Conservation (phyloP, 306 rosid species). For the Astragalus glycyphyllos region DNA sequence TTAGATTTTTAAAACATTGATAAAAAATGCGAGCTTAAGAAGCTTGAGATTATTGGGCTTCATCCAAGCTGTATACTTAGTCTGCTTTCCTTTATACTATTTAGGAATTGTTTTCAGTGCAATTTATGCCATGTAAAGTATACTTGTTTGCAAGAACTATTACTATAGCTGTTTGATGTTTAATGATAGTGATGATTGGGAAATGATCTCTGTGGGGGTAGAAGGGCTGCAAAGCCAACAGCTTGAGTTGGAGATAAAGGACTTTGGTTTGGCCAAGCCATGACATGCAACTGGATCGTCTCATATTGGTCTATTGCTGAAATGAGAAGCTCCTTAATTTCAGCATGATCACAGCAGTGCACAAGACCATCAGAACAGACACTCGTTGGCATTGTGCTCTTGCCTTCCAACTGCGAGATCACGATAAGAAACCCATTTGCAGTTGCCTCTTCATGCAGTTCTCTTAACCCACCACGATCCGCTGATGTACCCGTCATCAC, state of each 20-base stretch:
- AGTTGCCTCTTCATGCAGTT: slow-evolving; percentile 35
- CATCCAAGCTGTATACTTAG: too few relatives aligned
- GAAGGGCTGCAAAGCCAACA: slow-evolving; percentile 19
- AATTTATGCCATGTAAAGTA: too few relatives aligned
- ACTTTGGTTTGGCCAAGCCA: slow-evolving; percentile 49
- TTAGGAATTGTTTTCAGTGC: too few relatives aligned
- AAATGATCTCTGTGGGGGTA: slow-evolving; percentile 37
- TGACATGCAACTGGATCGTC: slow-evolving; percentile 36
- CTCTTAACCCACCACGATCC: slow-evolving; percentile 40
- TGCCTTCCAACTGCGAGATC: slow-evolving; percentile 42
- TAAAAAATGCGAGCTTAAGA: too few relatives aligned
- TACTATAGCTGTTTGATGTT: not conserved
- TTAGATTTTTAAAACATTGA: too few relatives aligned
- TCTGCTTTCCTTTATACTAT: too few relatives aligned
- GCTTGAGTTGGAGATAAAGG: slow-evolving; percentile 18
- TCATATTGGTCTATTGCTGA: slow-evolving; percentile 37
- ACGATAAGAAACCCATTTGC: slow-evolving; percentile 45
- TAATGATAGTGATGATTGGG: not conserved
- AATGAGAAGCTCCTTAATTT: slow-evolving; percentile 31
- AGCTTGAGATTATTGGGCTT: too few relatives aligned
- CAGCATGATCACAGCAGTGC: slow-evolving; percentile 47
- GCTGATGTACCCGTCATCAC: slow-evolving; percentile 42
- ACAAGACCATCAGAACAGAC: slow-evolving; percentile 42
- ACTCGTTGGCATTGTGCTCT: slow-evolving; percentile 41
- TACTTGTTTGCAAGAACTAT: too few relatives aligned